phyloP scores from a whole-genome alignment of 2,329 filamentous ascomycete genomes.

The Phymatotrichopsis omnivora region DNA sequence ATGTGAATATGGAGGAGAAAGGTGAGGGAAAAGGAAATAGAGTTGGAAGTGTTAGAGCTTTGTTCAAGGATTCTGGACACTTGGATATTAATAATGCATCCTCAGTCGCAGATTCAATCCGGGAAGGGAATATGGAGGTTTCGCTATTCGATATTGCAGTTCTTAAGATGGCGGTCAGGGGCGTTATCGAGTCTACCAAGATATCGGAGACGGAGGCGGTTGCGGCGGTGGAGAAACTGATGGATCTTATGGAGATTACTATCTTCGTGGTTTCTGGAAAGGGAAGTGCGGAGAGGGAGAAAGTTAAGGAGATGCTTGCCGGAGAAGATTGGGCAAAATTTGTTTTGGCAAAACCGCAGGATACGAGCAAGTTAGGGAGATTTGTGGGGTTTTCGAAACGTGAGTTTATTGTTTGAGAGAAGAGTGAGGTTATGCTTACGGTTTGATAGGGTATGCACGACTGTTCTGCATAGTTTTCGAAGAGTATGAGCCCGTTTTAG shows the following conservation, averaged over 20 bases:
- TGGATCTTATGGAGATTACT: slow-evolving; percentile 8
- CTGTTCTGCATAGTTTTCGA: slow-evolving; percentile 10
- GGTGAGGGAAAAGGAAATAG: neutral
- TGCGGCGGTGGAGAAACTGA: slow-evolving; percentile 8
- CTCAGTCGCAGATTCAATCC: slow-evolving; percentile 4
- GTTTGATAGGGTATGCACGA: slow-evolving; percentile 16
- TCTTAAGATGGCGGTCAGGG: slow-evolving; percentile 7
- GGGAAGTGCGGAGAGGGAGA: slow-evolving; percentile 12
- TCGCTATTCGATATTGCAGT: slow-evolving; percentile 21
- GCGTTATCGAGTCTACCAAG: slow-evolving; percentile 8
- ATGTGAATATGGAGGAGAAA: neutral
- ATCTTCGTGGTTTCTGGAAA: slow-evolving; percentile 3
- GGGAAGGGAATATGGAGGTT: slow-evolving; percentile 15
- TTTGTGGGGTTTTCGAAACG: slow-evolving; percentile 18
- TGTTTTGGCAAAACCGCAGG: slow-evolving; percentile 3
- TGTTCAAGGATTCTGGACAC: slow-evolving; percentile 8
- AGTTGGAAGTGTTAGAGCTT: slow-evolving; percentile 4
- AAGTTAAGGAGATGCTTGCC: slow-evolving; percentile 13
- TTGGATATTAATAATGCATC: slow-evolving; percentile 9
- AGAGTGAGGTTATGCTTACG: slow-evolving; percentile 6
- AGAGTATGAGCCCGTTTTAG: slow-evolving; percentile 13
- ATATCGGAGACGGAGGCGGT: slow-evolving; percentile 13
- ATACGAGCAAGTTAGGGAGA: slow-evolving; percentile 5
- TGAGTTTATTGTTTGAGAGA: neutral
- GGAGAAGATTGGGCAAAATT: slow-evolving; percentile 2